Percentiles rank a stretch among this genome's conserved stretches.
phyloP scores from a whole-genome alignment of 768 basidiomycete genomes.

The Podaxis sp. region DNA sequence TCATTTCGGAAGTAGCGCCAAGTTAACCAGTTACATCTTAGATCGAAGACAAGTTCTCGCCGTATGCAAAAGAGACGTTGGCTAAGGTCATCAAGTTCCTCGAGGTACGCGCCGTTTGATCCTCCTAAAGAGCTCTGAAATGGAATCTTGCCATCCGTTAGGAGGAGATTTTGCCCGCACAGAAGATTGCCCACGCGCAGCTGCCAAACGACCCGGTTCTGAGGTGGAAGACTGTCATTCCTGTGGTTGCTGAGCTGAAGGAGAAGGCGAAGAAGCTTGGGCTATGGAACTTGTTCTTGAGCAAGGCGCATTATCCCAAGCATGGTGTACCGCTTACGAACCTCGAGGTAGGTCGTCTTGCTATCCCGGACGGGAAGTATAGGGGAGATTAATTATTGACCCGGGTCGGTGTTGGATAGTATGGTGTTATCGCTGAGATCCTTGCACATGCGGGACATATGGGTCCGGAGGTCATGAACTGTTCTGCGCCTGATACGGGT shows the following conservation, averaged over 20 bases:
- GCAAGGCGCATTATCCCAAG: slow-evolving; percentile 89
- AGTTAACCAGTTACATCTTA: slow-evolving; percentile 24
- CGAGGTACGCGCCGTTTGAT: slow-evolving; percentile 47
- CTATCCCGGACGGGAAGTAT: background rate
- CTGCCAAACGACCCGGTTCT: slow-evolving; percentile 68
- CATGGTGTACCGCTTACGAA: slow-evolving; percentile 89
- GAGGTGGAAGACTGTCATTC: slow-evolving; percentile 85
- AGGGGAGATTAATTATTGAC: background rate
- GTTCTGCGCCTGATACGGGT: slow-evolving; percentile 95
- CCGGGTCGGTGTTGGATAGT: slow-evolving; percentile 43
- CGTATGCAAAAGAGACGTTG: slow-evolving; percentile 83
- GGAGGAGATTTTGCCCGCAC: slow-evolving; percentile 87
- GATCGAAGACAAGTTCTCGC: slow-evolving; percentile 93
- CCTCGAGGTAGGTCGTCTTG: slow-evolving; percentile 64
- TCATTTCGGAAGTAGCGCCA: background rate
- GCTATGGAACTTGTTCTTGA: slow-evolving; percentile 96
- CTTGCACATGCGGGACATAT: slow-evolving; percentile 82
- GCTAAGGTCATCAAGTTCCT: slow-evolving; percentile 82
- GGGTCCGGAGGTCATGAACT: slow-evolving; percentile 87
- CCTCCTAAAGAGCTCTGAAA: background rate
- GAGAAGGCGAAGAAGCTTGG: slow-evolving; percentile 83
- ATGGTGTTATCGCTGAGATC: slow-evolving; percentile 96
- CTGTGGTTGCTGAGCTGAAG: slow-evolving; percentile 83
- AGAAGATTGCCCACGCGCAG: slow-evolving; percentile 75
- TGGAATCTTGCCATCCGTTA: slow-evolving; percentile 26